Evolutionary conservation across 176 grass and related monocot species (phyloP), one percentile per base, ranked within the genome.

Genomic region (Aegilops umbellulata): DNA sequence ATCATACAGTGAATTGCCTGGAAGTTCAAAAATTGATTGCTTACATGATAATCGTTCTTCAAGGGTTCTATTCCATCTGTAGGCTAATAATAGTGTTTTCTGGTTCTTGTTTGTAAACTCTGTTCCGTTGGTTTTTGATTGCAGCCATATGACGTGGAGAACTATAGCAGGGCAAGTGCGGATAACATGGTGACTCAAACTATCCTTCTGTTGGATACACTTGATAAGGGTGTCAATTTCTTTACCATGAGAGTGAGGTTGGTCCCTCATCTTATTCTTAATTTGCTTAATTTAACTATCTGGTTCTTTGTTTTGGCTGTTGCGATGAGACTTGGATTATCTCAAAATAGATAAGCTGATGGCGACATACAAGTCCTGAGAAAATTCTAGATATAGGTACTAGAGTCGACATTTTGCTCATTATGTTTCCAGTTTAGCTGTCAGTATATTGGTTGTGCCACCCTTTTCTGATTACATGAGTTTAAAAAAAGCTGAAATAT

Each of bases 181-280:
- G 95, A 97, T 86, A 97, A 97, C 71, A 91, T 97, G 95, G 90
- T 97, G 23, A 97, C 92, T 83, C 94, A 97, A 76, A 88, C 90
- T 22, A 92, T 97, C 55, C 87, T 97, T 83, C 84, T 97, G 57
- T 77, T 97, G 79, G 94, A 97, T 83, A 92, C 85, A 16, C 86
- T 97, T 69, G 94, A 97, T 55, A 97, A 94, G 79, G 94, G 94
- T 81, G 82, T 97, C 42, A 97, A 94, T 73, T 86, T 92, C 42
- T 94, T 97, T 65, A 88, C 94, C 60, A 94, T 94, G 94, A 97
- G 92, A 94, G 87, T 94, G 82, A 97, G 94, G 94, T 97, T 65
- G 17, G 94, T 42, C 17, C 26, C 4, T 20, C n/a, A 32, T 44
- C 46, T 76, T 41, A 23, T 25, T 19, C 55, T 75, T 75, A 51